Evolutionary conservation across 345 rosid species (phyloP), one percentile per base, ranked within the genome.

Genomic region (Acer saccharum): DNA sequence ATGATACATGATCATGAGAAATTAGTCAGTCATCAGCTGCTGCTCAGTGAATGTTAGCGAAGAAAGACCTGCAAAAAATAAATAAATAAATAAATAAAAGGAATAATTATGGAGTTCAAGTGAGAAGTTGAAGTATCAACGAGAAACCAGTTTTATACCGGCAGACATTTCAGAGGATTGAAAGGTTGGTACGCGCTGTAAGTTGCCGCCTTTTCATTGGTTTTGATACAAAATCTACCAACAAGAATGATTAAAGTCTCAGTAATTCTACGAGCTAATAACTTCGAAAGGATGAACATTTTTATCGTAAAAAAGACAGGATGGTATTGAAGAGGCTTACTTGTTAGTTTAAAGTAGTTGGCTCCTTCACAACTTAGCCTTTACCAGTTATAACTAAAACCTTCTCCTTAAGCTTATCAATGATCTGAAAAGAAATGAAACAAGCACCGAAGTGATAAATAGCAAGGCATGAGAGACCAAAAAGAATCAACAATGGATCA

Each of bases 341-440:
- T 48, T 69, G 76, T 73, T 68, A 48, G 65, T 74, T 50, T 61
- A 58, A 65, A 58, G 64, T 2, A 21, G 73, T 76, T 4, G 58
- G 58, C 67, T 32, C 44, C 43, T 83, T 32, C 67, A 48, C 72
- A 27, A 23, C 58, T 77, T 87, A 86, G 78, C 76, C 78, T 77
- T 78, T 73, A 25, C 94, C 92, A 41, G 79, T 79, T 58, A 92
- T 88, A 83, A 80, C 74, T 81, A 71, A 43, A 66, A 95, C 86
- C 77, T 85, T 89, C 84, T 84, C 88, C 83, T 85, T 80, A 4
- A 95, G 90, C 74, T 81, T 78, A 23, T 82, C 84, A 68, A 93
- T 87, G 69, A 86, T 78, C 98, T 93, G 91, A 73, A 76, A 54
- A 35, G 11, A 29, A 76, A 27, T 29, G 5, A 76, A 74, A 79